These are phyloP conservation scores for Stipa capillata DNA, from an alignment of 176 grass and related monocot species.

Conservation along the genomic window DNA sequence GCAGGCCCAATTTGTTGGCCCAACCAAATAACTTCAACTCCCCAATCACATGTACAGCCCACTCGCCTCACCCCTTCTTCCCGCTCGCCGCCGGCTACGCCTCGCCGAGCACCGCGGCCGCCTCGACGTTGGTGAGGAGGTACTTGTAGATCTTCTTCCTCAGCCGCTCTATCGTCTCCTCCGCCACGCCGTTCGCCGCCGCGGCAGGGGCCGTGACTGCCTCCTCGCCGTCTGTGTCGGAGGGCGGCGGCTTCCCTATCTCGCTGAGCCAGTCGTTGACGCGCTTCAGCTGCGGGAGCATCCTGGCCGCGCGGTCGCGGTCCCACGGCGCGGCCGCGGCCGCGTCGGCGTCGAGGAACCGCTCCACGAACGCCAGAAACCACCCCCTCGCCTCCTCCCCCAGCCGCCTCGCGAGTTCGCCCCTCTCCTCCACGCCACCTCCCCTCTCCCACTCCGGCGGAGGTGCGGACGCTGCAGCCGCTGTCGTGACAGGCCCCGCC, in stretches of 20 bases:
- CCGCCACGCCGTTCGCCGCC: constrained; percentile 15
- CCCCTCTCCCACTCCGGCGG: constrained; percentile 55
- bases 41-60: background rate
- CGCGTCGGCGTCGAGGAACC: constrained; percentile 78
- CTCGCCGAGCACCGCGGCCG: constrained; percentile 59
- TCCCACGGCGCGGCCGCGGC: constrained; percentile 47
- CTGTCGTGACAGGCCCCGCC: background rate
- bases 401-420: constrained; percentile 57
- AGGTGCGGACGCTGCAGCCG: background rate
- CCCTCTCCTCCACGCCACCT: constrained; percentile 48
- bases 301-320: constrained; percentile 59
- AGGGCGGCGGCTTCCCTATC: constrained; percentile 38
- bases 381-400: constrained; percentile 57
- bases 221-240: constrained; percentile 10
- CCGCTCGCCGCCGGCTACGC: constrained; percentile 13
- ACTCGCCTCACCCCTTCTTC: constrained; percentile 32
- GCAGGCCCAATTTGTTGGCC: too few species aligned
- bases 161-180: constrained; percentile 70
- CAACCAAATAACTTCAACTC: too few species aligned
- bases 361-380: constrained; percentile 92
- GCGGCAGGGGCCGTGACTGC: background rate
- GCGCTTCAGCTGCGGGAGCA: constrained; percentile 85
- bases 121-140: constrained; percentile 80
- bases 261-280: constrained; percentile 94
- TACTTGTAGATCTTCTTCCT: constrained; percentile 89